phyloP scores from a whole-genome alignment of 345 rosid genomes.

The Eucalyptus cladocalyx region DNA sequence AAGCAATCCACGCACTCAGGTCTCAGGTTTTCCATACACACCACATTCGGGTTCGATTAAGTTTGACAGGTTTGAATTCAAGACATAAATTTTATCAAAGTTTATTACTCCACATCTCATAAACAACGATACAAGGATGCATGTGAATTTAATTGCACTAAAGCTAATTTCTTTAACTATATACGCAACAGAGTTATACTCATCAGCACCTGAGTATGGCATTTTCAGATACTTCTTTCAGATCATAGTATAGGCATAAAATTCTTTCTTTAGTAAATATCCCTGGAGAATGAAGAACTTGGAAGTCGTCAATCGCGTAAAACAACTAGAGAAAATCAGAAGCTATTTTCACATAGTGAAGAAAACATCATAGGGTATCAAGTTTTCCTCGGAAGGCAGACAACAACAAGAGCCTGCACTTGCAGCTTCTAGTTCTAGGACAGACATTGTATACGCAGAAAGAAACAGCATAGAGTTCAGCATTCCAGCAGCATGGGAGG shows the following conservation, averaged over 20 bases:
- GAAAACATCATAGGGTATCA: neutral
- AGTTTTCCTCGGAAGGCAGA: neutral
- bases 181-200: neutral
- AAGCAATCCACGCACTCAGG: neutral
- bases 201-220: neutral
- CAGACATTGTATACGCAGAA: neutral
- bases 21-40: neutral
- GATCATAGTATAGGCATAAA: neutral
- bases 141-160: neutral
- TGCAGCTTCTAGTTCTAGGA: neutral
- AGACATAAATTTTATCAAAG: neutral
- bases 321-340: neutral
- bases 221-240: neutral
- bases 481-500: neutral
- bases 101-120: neutral
- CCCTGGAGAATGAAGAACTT: neutral
- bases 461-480: neutral
- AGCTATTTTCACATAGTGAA: neutral
- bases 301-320: accelerated
- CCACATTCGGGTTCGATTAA: neutral
- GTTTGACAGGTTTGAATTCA: neutral
- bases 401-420: neutral
- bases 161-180: neutral
- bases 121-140: neutral
- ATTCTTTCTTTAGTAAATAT: neutral